Base-by-base conservation (phyloP, 148 eudicot genomes). In the Linanthus parryae region DNA sequence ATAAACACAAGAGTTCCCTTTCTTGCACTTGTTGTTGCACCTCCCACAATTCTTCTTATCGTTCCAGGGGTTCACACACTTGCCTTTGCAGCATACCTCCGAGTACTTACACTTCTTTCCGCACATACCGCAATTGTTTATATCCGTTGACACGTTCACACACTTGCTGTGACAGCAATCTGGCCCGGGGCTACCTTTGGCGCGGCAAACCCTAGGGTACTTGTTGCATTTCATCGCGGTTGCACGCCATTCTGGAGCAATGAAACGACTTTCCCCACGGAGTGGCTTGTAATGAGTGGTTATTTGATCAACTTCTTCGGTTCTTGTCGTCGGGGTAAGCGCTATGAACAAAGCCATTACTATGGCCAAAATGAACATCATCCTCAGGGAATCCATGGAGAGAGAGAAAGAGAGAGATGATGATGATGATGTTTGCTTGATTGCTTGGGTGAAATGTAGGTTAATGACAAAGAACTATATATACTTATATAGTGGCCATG, bases 151-250 rank as follows among this genome's bases (percentile, higher is more conserved):
- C 15, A 84, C 77, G 44, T 80, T 57, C 1, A 84, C 94, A 47
- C 94, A 84, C 41, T 43, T 74, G 59, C 77, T 84, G 50, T 65
- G 54, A 47, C 92, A 84, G 16, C 92, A 84, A 22, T 80, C 84
- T 0, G 48, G 84, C 1, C 84, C 86, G 0, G 65, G 65, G 41
- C 84, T 73, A 1, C 84, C 84, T 24, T 61, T 73, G 4, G 31
- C 38, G 16, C 26, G 73, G 21, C 90, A 83, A 21, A 73, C 66
- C 41, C 76, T 73, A 37, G 91, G 91, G 59, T 63, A 76, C 57
- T 18, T 62, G 43, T 74, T 51, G 33, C 77, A 78, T 19, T 73
- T 64, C 58, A 43, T 42, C 0, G 7, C 41, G 35, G 15, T 52
- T 0, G 12, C 19, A 49, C 7, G 9, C 6, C 14, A 0, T 13